Evolutionary conservation across 306 rosid species (phyloP).

Genomic region (Hippophae tibetana): DNA sequence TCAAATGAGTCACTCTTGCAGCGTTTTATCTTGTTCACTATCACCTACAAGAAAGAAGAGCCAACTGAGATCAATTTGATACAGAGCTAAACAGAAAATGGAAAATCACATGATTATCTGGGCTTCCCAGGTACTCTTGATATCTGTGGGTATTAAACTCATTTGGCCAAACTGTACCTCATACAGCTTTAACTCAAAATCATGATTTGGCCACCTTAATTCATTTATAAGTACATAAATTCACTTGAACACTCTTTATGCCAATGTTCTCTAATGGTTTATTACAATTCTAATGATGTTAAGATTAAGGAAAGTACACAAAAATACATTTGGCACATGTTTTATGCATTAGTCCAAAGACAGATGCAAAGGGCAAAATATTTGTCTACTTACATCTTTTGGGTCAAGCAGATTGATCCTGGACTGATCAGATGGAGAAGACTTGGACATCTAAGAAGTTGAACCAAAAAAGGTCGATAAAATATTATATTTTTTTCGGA

Average conservation of each 20-base stretch:
- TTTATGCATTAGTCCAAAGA: background rate
- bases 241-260: no score
- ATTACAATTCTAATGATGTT: no score
- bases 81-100: slow-evolving; percentile 12
- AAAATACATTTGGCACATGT: no score
- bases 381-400: slow-evolving; percentile 64
- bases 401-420: slow-evolving; percentile 91
- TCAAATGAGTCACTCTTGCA: slow-evolving; percentile 92
- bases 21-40: slow-evolving; percentile 88
- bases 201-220: no score
- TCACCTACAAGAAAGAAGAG: slow-evolving; percentile 48
- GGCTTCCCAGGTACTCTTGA: background rate
- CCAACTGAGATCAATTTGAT: slow-evolving; percentile 25
- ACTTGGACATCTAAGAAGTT: slow-evolving; percentile 83
- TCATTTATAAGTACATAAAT: no score
- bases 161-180: no score
- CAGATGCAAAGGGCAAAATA: slow-evolving; percentile 7
- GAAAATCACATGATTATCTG: slow-evolving; percentile 7
- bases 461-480: slow-evolving; percentile 14
- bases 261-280: no score
- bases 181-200: no score
- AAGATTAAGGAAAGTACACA: no score
- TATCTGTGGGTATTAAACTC: no score
- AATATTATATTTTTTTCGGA: background rate
- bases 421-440: slow-evolving; percentile 92